Conservation (phyloP, 2,329 filamentous ascomycete genomes). For the Colletotrichum lini region DNA sequence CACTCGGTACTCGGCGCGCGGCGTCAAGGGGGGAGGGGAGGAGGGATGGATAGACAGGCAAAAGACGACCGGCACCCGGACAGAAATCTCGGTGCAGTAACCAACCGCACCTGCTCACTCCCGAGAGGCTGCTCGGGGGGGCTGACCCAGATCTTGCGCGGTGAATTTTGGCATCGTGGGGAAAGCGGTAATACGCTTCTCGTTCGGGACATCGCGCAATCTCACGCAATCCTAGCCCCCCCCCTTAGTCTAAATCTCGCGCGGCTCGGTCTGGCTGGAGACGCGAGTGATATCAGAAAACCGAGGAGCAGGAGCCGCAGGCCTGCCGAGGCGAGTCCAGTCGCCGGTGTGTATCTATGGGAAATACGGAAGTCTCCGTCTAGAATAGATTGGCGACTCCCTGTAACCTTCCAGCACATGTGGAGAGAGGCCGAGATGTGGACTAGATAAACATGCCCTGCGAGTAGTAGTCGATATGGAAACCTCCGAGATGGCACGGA, state of each 20-base stretch:
- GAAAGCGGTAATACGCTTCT: conserved; percentile 10
- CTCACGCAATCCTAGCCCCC: background rate
- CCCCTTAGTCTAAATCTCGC: background rate
- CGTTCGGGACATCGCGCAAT: conserved; percentile 19
- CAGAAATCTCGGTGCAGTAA: conserved; percentile 5
- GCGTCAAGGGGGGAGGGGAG: too few relatives aligned
- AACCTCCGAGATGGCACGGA: background rate
- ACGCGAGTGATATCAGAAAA: conserved; percentile 16
- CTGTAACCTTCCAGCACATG: conserved; percentile 12
- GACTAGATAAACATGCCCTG: conserved; percentile 7
- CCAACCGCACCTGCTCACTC: background rate
- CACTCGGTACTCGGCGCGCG: background rate
- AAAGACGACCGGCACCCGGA: background rate
- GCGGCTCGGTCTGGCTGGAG: conserved; percentile 6
- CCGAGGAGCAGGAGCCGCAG: conserved; percentile 22
- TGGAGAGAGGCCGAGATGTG: conserved; percentile 2
- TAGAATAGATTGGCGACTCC: background rate
- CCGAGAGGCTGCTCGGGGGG: background rate
- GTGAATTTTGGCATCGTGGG: conserved; percentile 19
- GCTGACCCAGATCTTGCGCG: conserved; percentile 5
- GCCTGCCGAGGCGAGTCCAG: background rate
- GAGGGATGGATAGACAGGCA: background rate
- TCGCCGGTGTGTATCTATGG: background rate
- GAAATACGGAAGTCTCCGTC: too few relatives aligned
- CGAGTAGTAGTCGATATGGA: background rate